Base-by-base conservation (phyloP, 2,329 filamentous ascomycete genomes). In the Colletotrichum australisinense region DNA sequence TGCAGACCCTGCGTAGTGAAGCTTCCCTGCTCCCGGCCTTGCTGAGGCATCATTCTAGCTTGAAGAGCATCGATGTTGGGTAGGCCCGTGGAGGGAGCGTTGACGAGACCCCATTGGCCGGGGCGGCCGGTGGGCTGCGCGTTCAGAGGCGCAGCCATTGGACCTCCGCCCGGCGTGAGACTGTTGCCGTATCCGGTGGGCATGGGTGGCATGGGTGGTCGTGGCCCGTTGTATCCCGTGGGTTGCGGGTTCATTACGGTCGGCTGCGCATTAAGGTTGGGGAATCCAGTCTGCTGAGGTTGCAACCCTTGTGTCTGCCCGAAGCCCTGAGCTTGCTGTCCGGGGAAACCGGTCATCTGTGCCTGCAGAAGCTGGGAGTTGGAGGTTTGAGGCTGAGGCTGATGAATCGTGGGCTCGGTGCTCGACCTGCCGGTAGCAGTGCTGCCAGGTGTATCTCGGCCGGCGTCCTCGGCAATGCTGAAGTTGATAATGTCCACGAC, bases 401-500 rank as follows among this genome's bases (percentile, higher is more conserved):
- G 92, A 76, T 95, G 90, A 70, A 91, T 89, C 2, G 86, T 85
- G 16, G 89, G 87, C 8, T 86, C 83, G 11, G 85, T 86, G 75
- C 82, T 87, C 71, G 86, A 84, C 74, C 88, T 85, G 62, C 76
- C 70, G 1, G 94, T 92, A 19, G 90, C 90, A 81, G 94, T 95
- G 73, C 86, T 90, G 67, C 87, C 87, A 4, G 83, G 78, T 32
- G 86, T 84, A n/a, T 88, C 83, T 24, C 88, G 84, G 53, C 80
- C 80, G 5, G 84, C 86, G 32, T 96, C 93, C 76, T 99, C 97
- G 0, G 91, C 91, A 28, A 98, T 90, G 77, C 93, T 95, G 81
- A 99, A 99, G 73, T 95, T 98, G 80, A 99, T 99, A 69, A 99
- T 99, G 80, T 99, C 97, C 53, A 99, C 97, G 95, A 99, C 98